A percentile compares a stretch with the other conserved stretches of the same genome.
phyloP scores from a whole-genome alignment of 305 asterid genomes.

The Solanum hybrid region DNA sequence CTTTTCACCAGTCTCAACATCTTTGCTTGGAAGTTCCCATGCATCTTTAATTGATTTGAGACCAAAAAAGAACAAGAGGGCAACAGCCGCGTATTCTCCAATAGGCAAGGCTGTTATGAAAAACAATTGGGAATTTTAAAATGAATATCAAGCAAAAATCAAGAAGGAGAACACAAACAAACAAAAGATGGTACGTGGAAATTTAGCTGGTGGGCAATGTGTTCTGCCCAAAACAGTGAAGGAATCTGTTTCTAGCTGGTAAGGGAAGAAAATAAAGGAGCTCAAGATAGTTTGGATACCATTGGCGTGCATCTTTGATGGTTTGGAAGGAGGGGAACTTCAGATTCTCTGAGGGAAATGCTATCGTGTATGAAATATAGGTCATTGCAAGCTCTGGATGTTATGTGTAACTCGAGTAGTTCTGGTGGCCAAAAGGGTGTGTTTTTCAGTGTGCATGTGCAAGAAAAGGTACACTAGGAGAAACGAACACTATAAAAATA shows the following conservation, averaged over 20 bases:
- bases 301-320: background rate
- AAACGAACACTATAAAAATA: background rate
- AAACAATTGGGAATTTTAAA: constrained; percentile 10
- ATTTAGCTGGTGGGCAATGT: background rate
- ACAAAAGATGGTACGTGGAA: background rate
- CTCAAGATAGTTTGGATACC: background rate
- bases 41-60: constrained; percentile 92
- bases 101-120: constrained; percentile 65
- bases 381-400: background rate
- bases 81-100: constrained; percentile 91
- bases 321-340: background rate
- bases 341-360: background rate
- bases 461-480: background rate
- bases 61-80: constrained; percentile 91
- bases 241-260: background rate
- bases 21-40: constrained; percentile 71
- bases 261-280: background rate
- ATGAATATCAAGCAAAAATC: background rate
- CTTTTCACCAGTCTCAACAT: constrained; percentile 46
- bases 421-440: background rate
- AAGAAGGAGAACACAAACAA: background rate
- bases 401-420: background rate
- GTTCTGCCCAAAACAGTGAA: background rate
- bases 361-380: background rate
- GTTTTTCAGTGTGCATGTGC: background rate